phyloP scores from a whole-genome alignment of 148 eudicot genomes.

The Silene uniflora region DNA sequence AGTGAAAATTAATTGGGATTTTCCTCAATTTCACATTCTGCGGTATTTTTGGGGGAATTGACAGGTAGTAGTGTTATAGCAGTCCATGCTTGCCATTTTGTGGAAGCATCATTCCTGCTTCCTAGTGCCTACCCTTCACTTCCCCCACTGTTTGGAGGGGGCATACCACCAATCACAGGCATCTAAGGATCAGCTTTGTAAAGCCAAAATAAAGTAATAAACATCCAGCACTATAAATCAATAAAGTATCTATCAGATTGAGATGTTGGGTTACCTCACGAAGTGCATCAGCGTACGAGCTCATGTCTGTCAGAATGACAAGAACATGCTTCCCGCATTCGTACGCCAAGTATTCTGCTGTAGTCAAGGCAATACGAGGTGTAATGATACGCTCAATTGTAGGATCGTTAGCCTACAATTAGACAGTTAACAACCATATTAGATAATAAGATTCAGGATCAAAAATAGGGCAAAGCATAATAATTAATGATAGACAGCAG shows the following conservation, averaged over 20 bases:
- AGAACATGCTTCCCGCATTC: slow-evolving; percentile 99
- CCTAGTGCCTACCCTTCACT: neutral
- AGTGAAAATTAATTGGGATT: neutral
- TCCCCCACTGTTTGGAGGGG: too few relatives aligned
- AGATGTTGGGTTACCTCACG: slow-evolving; percentile 69
- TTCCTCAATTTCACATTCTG: neutral
- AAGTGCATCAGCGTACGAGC: slow-evolving; percentile 99
- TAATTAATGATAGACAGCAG: neutral
- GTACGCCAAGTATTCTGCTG: slow-evolving; percentile 97
- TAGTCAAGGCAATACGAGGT: slow-evolving; percentile 96
- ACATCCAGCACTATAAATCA: neutral
- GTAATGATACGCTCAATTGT: slow-evolving; percentile 99
- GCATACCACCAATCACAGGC: too few relatives aligned
- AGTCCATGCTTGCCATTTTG: neutral
- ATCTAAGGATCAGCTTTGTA: neutral
- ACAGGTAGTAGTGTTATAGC: neutral
- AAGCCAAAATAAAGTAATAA: neutral
- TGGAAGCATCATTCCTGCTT: neutral
- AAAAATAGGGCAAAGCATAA: neutral
- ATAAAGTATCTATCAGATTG: slow-evolving; percentile 1
- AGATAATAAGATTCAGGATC: neutral
- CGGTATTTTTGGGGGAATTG: neutral
- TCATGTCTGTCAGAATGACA: slow-evolving; percentile 97
- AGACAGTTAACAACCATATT: neutral
- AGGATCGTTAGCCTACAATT: slow-evolving; percentile 90